Base-by-base conservation (phyloP, 768 basidiomycete species). In the Austroboletus eburneus region DNA sequence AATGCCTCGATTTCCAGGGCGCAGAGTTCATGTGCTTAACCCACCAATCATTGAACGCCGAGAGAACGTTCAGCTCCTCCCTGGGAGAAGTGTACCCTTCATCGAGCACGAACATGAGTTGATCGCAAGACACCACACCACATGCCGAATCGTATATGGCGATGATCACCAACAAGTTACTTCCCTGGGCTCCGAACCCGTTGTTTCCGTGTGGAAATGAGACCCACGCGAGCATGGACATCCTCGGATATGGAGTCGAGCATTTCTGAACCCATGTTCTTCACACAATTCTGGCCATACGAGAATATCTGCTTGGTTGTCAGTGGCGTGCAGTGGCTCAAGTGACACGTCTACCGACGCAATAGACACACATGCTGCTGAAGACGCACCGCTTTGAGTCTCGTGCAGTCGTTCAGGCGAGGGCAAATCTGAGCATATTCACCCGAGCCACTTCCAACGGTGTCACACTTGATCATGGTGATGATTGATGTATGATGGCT, bases 101-200 rank as follows among this genome's bases (percentile, higher is more conserved):
- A 40, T 59, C 46, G 37, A 43, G 13, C 37, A 48, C 49, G 48
- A 49, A 51, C 33, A 45, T 34, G 48, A 40, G 30, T 43, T 27
- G 42, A 44, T 46, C 45, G 16, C 34, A 42, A 40, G 23, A 30
- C 32, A 39, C 51, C 46, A 69, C 69, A n/a, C n/a, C n/a, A n/a
- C n/a, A 67, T 52, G 72, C 68, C 14, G 65, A 66, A 45, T 74
- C 71, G 48, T 72, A 72, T 33, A 73, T 65, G 8, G 71, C 67
- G 39, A 75, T 55, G 46, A 71, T 70, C 62, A 75, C 73, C 51
- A 71, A 57, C 13, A 75, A 54, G 46, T 68, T 46, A 33, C 66
- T 63, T n/a, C n/a, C 16, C 68, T 62, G 16, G 63, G 65, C 23
- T 69, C 62, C 38, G 64, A 49, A 24, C 57, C 55, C 49, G 59